Evolutionary conservation across 805 yeast genomes (phyloP), one percentile per base, ranked within the genome.

Genomic region (Jamesozyma gamospora): DNA sequence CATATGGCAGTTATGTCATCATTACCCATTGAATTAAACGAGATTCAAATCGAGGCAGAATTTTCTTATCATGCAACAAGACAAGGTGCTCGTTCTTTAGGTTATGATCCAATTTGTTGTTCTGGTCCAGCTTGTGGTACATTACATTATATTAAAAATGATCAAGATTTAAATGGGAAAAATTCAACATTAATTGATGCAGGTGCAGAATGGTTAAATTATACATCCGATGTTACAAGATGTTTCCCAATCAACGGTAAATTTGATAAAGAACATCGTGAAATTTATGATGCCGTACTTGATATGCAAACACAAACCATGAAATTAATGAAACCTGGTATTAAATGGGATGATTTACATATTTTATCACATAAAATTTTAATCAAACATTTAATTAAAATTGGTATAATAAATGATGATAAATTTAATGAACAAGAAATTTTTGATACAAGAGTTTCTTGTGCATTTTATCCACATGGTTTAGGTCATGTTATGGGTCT

Each of bases 51-150:
- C 34, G 96, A 92, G 55, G 98, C 97, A 2, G 97, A 92, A 58
- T 90, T 92, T 59, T 72, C 83, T 36, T 90, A 90, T 60, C 97
- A 90, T 60, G 83, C 95, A 2, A 72, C 86, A 43, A 78, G 97
- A 51, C 96, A 90, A 62, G 97, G 97, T 9, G 81, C 95, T 9
- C 88, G 87, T 62, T 64, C 74, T 52, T 85, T 79, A 61, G 79
- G 95, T 13, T 90, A 90, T 56, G 96, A 90, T 56, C 96, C 97
- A 15, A 87, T 90, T 41, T 90, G 97, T 59, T 88, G 98, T 53
- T 74, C 94, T 3, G 98, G 97, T 0, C 79, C 94, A 26, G 77
- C 79, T 47, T 84, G 95, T 59, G 85, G 95, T 13, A 86, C 96
- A 2, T 70, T 90, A 44, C 98, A 90, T 60, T 90, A 88, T 55